Conservation (phyloP, 495 filamentous ascomycete species). For the Neurospora hispaniola region DNA sequence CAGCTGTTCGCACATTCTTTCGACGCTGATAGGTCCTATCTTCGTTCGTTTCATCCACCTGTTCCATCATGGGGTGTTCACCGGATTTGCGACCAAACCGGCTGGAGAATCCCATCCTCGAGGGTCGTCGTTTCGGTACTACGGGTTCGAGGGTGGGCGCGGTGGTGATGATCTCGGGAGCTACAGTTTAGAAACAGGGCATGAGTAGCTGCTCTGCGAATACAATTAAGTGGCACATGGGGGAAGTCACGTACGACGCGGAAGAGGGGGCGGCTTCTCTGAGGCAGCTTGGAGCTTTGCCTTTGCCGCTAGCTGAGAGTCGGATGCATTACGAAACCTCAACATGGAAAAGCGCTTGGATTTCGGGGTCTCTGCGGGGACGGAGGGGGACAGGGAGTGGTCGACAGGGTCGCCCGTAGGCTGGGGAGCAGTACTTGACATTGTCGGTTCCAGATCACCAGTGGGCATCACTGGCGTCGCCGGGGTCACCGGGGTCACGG, state of each 20-base stretch:
- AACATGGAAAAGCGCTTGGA: conserved; percentile 78
- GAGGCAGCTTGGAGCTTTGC: conserved; percentile 60
- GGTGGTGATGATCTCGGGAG: conserved; percentile 88
- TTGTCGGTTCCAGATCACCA: background rate
- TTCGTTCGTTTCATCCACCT: conserved; percentile 17
- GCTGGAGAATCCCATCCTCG: conserved; percentile 36
- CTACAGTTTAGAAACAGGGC: conserved; percentile 27
- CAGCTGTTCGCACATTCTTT: background rate
- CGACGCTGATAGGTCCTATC: background rate
- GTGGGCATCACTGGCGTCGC: background rate
- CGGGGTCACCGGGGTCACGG: conserved; percentile 3
- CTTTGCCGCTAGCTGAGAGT: conserved; percentile 75
- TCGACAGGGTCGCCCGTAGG: conserved; percentile 19
- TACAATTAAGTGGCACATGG: background rate
- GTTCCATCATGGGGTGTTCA: conserved; percentile 29
- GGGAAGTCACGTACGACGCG: conserved; percentile 46
- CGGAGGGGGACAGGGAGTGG: conserved; percentile 25
- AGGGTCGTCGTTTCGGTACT: conserved; percentile 39
- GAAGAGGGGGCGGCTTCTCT: conserved; percentile 57
- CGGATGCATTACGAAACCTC: conserved; percentile 85
- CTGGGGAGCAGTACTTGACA: conserved; percentile 11
- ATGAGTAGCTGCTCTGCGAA: conserved; percentile 9
- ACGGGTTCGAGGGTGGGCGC: conserved; percentile 64
- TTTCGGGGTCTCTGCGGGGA: conserved; percentile 39
- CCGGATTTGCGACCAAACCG: conserved; percentile 31